Evolutionary conservation across 83 land plant genomes (phyloP), one percentile per base, ranked within the genome.

Genomic region (Picea mariana): DNA sequence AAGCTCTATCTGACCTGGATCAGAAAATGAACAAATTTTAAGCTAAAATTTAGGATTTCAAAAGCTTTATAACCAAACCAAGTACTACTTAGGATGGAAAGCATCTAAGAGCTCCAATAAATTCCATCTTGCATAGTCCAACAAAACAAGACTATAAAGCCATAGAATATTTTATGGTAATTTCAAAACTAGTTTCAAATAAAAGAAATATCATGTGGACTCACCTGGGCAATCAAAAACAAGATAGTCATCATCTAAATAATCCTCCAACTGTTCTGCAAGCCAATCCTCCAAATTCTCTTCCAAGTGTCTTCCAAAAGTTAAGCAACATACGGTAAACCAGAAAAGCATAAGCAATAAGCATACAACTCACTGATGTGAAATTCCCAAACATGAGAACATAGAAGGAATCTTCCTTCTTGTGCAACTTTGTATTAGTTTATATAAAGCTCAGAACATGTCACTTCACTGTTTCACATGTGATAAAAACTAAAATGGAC

Each of bases 221-320:
- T 77, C 85, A 97, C 99, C 99, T 77, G 99, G 99, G 80, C 99
- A 97, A 75, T 97, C 99, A 86, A 97, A 97, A 62, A 97, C 94
- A 64, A 97, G 83, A 83, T 97, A 97, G 81, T 97, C 99, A 89
- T 97, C 99, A 75, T 97, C 99, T 82, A 91, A 63, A 79, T 92
- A 97, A 83, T 91, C 91, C 38, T 97, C 98, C 80, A 97, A 81
- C 73, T 94, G 96, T 47, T 97, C 98, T 38, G 92, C 82, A 69
- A 97, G 81, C 99, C 99, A 97, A 76, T 92, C 97, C 84, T 97
- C 98, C 58, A 97, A 78, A 84, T 94, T 95, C 21, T 94, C 98
- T 82, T 97, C 97, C 72, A 97, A 86, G 68, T 94, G 91, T 72
- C 99, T 97, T 40, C 20, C 4, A 21, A 21, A 5, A 65, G 71